Conservation (phyloP, 2,329 filamentous ascomycete genomes). For the Microthyrium microscopicum region DNA sequence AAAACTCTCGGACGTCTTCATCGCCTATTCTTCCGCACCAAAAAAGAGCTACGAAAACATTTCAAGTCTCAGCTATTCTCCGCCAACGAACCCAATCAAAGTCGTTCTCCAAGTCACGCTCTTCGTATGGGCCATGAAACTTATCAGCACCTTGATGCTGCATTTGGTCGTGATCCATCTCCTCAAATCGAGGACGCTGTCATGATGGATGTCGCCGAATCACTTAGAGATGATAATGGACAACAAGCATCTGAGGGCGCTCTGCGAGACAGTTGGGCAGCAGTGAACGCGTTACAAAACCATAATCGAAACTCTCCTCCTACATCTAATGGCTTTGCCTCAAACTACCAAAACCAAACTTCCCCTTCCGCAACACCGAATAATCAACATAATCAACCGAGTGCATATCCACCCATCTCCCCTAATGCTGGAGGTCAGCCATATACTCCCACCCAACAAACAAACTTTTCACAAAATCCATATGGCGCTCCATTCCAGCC, state of each 20-base stretch:
- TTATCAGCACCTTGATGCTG: slow-evolving; percentile 29
- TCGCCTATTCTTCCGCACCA: slow-evolving; percentile 34
- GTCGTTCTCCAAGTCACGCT: slow-evolving; percentile 27
- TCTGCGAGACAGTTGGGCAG: too few relatives aligned
- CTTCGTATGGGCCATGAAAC: slow-evolving; percentile 38
- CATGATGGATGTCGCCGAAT: slow-evolving; percentile 16
- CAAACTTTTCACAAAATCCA: background rate
- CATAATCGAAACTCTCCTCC: too few relatives aligned
- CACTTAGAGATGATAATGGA: too few relatives aligned
- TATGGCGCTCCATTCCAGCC: slow-evolving; percentile 2
- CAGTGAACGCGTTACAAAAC: too few relatives aligned
- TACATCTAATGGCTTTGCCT: too few relatives aligned
- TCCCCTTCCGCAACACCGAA: slow-evolving; percentile 5
- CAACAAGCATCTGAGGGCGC: too few relatives aligned
- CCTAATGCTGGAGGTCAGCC: background rate
- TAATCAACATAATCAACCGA: background rate
- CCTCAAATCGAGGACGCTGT: slow-evolving; percentile 21
- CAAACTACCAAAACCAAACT: slow-evolving; percentile 10
- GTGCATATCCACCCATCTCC: background rate
- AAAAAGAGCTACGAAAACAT: slow-evolving; percentile 27
- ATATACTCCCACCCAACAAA: slow-evolving; percentile 1
- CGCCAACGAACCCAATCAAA: slow-evolving; percentile 11
- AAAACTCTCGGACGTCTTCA: slow-evolving; percentile 37
- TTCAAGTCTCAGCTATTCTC: slow-evolving; percentile 13
- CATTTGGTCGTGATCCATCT: slow-evolving; percentile 19